phyloP scores from a whole-genome alignment of 2,329 filamentous ascomycete genomes.

The Scytalidium lignicola region DNA sequence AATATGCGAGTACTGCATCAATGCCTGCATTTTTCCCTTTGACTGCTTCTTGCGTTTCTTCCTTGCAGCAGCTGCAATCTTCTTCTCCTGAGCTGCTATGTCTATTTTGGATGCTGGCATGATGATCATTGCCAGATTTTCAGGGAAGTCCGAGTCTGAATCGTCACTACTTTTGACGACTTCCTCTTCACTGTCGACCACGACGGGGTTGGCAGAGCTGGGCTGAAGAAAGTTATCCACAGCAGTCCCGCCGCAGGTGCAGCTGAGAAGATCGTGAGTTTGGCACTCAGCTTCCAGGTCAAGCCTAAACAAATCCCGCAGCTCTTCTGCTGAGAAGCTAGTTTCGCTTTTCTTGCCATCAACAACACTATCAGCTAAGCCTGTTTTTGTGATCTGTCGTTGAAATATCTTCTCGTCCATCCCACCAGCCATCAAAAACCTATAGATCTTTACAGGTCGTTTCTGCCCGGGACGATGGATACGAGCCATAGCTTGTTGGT shows the following conservation, averaged over 20 bases:
- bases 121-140: slow-evolving; percentile 20
- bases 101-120: slow-evolving; percentile 39
- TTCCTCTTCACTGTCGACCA: slow-evolving; percentile 15
- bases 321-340: slow-evolving; percentile 61
- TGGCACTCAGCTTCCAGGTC: slow-evolving; percentile 57
- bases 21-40: slow-evolving; percentile 37
- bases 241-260: slow-evolving; percentile 48
- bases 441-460: slow-evolving; percentile 62
- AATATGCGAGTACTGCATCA: slow-evolving; percentile 52
- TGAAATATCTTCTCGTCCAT: slow-evolving; percentile 74
- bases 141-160: neutral
- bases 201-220: neutral
- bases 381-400: slow-evolving; percentile 65
- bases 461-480: slow-evolving; percentile 71
- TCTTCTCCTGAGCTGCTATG: slow-evolving; percentile 38
- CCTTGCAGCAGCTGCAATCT: slow-evolving; percentile 28
- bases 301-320: slow-evolving; percentile 61
- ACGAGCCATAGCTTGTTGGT: slow-evolving; percentile 69
- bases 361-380: slow-evolving; percentile 66
- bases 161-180: slow-evolving; percentile 26
- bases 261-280: slow-evolving; percentile 63
- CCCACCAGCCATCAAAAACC: slow-evolving; percentile 61
- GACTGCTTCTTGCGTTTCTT: slow-evolving; percentile 25
- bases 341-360: slow-evolving; percentile 56
- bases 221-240: neutral